Base-by-base conservation (phyloP, 2,329 filamentous ascomycete genomes). In the Claviceps fusiformis region DNA sequence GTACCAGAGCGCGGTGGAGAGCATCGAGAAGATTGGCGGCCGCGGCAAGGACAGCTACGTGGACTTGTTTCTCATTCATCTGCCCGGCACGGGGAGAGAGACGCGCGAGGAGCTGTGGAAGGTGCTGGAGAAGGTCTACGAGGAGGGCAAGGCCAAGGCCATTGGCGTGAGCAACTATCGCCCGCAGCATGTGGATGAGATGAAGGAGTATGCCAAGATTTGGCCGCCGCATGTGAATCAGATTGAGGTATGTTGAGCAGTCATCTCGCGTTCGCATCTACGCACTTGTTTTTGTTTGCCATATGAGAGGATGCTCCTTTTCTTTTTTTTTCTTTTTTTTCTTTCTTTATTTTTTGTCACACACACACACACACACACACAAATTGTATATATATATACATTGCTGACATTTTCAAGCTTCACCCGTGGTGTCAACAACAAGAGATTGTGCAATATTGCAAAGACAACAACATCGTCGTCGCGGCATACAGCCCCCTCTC, bases 161-260 rank as follows among this genome's bases (percentile, higher is more conserved):
- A 87, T 89, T 62, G 86, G 86, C 0, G 85, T 89, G 53, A 86
- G 83, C 66, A 89, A 89, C 63, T 89, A 80, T 62, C 82, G 83
- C 2, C 76, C 83, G 50, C 74, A 76, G 47, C 81, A 87, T 63
- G 78, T 89, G 29, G 79, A 89, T 63, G 82, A 86, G 67, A 75
- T 89, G 72, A 83, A 80, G 66, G 65, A 68, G 33, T 84, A 81
- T 65, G 83, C 83, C n/a, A 77, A 75, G 50, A 70, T 79, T 3
- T 87, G 79, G 77, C 85, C 85, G 51, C 86, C 85, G n/a, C 77
- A 80, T 49, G 82, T 86, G 7, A 87, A 88, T 64, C 86, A 89
- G 67, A 81, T 88, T 59, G 83, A 87, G 77, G 83, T 85, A 65
- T 65, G 74, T 47, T n/a, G n/a, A 19, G n/a, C 24, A 19, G 15